These are phyloP conservation scores for Arthroderma uncinatum DNA, from an alignment of 2,329 filamentous ascomycete species.

Conservation along the genomic window DNA sequence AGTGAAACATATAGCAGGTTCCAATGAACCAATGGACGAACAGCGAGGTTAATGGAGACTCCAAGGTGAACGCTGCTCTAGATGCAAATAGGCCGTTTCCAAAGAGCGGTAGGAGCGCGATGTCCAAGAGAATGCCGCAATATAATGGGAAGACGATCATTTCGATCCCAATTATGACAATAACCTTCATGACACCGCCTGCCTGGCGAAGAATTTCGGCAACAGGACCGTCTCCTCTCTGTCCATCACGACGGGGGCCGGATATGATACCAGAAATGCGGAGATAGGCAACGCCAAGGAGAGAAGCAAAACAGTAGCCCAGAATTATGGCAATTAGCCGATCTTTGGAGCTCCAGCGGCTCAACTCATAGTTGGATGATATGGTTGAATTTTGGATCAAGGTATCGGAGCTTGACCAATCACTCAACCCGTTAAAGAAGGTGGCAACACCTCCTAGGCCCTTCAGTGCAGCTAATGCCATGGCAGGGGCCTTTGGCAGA, in stretches of 20 bases:
- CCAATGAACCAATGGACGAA: slow-evolving; percentile 99
- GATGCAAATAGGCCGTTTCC: slow-evolving; percentile 66
- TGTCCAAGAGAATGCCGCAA: slow-evolving; percentile 80
- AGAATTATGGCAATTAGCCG: slow-evolving; percentile 62
- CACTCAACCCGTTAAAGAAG: slow-evolving; percentile 19
- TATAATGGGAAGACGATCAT: slow-evolving; percentile 97
- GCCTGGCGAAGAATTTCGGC: slow-evolving; percentile 83
- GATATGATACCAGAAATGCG: slow-evolving; percentile 60
- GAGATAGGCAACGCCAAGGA: slow-evolving; percentile 68
- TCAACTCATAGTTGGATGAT: slow-evolving; percentile 47
- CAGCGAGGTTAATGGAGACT: slow-evolving; percentile 75
- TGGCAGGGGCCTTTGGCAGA: slow-evolving; percentile 10
- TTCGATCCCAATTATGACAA: slow-evolving; percentile 96
- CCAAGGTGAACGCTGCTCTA: slow-evolving; percentile 63
- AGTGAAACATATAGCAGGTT: slow-evolving; percentile 99
- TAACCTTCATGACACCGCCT: slow-evolving; percentile 93
- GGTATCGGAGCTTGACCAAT: slow-evolving; percentile 21
- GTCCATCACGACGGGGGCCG: slow-evolving; percentile 39
- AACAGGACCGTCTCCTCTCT: slow-evolving; percentile 54
- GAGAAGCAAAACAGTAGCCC: slow-evolving; percentile 68
- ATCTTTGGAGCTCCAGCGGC: slow-evolving; percentile 59
- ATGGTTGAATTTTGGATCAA: slow-evolving; percentile 15
- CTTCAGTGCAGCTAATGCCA: slow-evolving; percentile 17
- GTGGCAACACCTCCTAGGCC: slow-evolving; percentile 5
- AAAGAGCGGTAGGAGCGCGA: slow-evolving; percentile 81